phyloP scores from a whole-genome alignment of 345 rosid genomes.

The Gossypium rotundifolium region DNA sequence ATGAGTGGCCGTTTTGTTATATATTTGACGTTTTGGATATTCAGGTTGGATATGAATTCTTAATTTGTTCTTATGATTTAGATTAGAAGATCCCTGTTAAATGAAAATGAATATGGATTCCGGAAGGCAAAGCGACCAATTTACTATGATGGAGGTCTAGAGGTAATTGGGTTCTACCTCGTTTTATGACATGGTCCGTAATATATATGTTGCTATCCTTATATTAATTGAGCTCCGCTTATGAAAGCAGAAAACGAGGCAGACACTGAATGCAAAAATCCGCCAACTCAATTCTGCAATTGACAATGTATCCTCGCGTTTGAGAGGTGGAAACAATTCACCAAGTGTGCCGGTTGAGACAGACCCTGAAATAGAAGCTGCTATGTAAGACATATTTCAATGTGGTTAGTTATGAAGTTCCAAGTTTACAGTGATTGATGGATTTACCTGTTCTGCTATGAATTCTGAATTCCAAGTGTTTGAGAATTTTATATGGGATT shows the following conservation, averaged over 20 bases:
- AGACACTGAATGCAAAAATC: constrained; percentile 78
- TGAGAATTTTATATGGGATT: not conserved
- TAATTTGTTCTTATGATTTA: constrained; percentile 18
- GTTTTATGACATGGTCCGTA: not conserved
- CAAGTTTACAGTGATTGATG: not conserved
- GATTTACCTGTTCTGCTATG: not conserved
- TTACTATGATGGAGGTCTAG: constrained; percentile 82
- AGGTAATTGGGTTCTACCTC: constrained; percentile 31
- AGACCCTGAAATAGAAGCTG: constrained; percentile 71
- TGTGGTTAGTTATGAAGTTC: not conserved
- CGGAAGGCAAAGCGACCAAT: constrained; percentile 63
- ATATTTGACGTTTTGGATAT: not conserved
- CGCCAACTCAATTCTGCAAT: constrained; percentile 87
- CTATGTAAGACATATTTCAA: constrained; percentile 24
- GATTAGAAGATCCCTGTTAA: constrained; percentile 75
- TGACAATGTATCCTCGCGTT: constrained; percentile 78
- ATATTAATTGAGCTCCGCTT: not conserved
- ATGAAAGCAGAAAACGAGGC: constrained; percentile 67
- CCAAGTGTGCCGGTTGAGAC: constrained; percentile 38
- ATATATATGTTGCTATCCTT: not conserved
- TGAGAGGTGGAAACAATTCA: constrained; percentile 59
- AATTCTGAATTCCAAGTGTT: not conserved
- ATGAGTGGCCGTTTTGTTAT: not conserved
- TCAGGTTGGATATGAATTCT: not conserved
- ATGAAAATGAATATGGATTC: constrained; percentile 84